Conservation (phyloP, 768 basidiomycete species). For the Chalciporus chontae region DNA sequence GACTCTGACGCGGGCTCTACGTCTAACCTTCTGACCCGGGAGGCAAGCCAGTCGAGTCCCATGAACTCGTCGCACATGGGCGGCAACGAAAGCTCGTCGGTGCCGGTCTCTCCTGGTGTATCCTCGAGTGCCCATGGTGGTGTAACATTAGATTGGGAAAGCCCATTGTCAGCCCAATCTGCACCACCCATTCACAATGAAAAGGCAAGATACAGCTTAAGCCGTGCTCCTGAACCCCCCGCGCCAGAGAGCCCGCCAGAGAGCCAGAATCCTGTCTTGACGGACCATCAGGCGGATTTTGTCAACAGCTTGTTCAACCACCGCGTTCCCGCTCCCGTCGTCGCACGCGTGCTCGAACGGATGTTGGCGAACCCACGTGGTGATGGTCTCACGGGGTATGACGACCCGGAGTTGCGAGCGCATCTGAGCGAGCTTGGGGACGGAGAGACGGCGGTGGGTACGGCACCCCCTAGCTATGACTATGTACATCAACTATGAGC, state of each 20-base stretch:
- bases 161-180: neutral
- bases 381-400: constrained; percentile 6
- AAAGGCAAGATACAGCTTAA: constrained; percentile 8
- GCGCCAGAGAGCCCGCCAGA: neutral
- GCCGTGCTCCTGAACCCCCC: neutral
- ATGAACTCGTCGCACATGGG: neutral
- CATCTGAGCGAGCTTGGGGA: constrained; percentile 33
- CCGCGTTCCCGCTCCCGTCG: constrained; percentile 24
- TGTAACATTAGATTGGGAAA: neutral
- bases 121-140: neutral
- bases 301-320: constrained; percentile 23
- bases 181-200: constrained; percentile 3
- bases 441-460: constrained; percentile 27
- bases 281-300: constrained; percentile 25
- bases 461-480: constrained; percentile 25
- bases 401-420: constrained; percentile 13
- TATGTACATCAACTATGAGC: constrained; percentile 9
- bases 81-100: constrained; percentile 2
- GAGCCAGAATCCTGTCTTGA: constrained; percentile 3
- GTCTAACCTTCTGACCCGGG: neutral
- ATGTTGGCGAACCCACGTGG: constrained; percentile 22
- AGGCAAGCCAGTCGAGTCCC: neutral
- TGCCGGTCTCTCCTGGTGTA: neutral
- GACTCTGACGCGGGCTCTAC: neutral
- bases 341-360: constrained; percentile 25